Percentiles rank a stretch among this genome's conserved stretches.
These are phyloP conservation scores for Neodidymelliopsis sp. DNA, from an alignment of 2,329 filamentous ascomycete species.

Conservation along the genomic window DNA sequence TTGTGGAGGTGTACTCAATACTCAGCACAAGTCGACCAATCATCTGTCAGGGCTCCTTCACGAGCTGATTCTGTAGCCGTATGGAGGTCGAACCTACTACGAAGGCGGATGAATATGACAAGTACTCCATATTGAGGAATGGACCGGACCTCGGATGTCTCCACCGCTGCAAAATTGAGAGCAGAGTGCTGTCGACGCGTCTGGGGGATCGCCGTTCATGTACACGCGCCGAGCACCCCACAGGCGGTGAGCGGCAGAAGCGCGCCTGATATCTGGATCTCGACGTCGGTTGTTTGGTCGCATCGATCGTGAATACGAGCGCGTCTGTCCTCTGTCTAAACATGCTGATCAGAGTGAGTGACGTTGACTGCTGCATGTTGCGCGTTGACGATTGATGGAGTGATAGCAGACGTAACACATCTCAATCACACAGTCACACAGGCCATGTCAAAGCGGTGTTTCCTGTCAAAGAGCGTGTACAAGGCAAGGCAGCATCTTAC, in stretches of 20 bases:
- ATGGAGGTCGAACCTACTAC: constrained; percentile 32
- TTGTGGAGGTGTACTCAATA: constrained; percentile 29
- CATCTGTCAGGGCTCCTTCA: constrained; percentile 27
- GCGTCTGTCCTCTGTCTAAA: no score
- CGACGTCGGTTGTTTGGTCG: constrained; percentile 4
- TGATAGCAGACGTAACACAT: no score
- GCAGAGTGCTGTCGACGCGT: not conserved
- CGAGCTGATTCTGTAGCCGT: constrained; percentile 31
- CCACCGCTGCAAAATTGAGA: not conserved
- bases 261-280: constrained; percentile 8
- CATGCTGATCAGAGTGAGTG: no score
- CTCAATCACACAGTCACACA: no score
- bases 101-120: constrained; percentile 22
- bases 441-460: no score
- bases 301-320: not conserved
- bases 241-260: constrained; percentile 19
- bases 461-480: no score
- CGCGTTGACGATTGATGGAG: no score
- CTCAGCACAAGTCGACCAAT: constrained; percentile 35
- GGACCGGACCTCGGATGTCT: constrained; percentile 18
- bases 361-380: no score
- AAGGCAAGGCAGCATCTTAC: no score
- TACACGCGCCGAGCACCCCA: constrained; percentile 14
- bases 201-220: constrained; percentile 12
- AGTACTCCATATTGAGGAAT: constrained; percentile 10